These are phyloP conservation scores for Phytophthora foliorum DNA, from an alignment of 352 stramenopile species.

Conservation along the genomic window DNA sequence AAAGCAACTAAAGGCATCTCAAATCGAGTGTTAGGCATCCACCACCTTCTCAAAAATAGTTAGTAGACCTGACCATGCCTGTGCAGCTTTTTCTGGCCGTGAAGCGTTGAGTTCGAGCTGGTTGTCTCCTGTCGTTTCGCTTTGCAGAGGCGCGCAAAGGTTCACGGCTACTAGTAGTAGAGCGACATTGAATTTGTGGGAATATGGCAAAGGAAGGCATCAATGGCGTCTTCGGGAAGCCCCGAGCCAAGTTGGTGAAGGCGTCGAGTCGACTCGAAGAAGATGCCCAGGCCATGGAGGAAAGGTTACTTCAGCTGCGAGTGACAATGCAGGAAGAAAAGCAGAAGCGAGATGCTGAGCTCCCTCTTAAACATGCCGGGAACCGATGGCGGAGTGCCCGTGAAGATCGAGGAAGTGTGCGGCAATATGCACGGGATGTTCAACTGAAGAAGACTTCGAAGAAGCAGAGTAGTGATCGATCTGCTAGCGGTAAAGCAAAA, in stretches of 20 bases:
- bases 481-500: constrained; percentile 15
- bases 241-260: constrained; percentile 32
- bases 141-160: constrained; percentile 23
- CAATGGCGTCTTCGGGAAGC: constrained; percentile 39
- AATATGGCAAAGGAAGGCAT: constrained; percentile 43
- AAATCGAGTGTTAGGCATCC: not conserved
- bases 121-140: constrained; percentile 30
- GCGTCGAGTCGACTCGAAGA: constrained; percentile 72
- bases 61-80: constrained; percentile 10
- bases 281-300: constrained; percentile 80
- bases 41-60: constrained; percentile 34
- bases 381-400: constrained; percentile 82
- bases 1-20: constrained; percentile 8
- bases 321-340: constrained; percentile 78
- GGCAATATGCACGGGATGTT: constrained; percentile 76
- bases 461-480: constrained; percentile 22
- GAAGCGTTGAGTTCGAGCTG: constrained; percentile 2
- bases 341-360: constrained; percentile 59
- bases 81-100: constrained; percentile 23
- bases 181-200: constrained; percentile 12
- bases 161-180: constrained; percentile 19
- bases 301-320: constrained; percentile 62
- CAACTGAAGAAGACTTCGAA: constrained; percentile 48
- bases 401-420: constrained; percentile 77
- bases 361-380: constrained; percentile 68